Evolutionary conservation across 306 rosid genomes (phyloP).

Genomic region (Ziziphus jujuba): DNA sequence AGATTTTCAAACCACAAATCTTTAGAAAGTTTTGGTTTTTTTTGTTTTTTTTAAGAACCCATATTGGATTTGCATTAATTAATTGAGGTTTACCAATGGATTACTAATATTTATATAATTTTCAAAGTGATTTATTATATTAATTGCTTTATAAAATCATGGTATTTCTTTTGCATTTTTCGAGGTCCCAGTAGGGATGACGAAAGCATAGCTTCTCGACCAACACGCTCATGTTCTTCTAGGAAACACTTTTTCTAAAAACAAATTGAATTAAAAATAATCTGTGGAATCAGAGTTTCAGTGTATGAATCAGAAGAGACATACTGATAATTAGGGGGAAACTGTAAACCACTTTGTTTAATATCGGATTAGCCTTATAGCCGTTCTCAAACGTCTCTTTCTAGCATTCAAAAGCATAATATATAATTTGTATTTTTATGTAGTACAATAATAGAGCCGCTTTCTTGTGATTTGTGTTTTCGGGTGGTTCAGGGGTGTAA

Average conservation of each 20-base stretch:
- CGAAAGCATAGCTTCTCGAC: slow-evolving; percentile 45
- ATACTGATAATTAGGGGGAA: slow-evolving; percentile 30
- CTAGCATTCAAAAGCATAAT: slow-evolving; percentile 25
- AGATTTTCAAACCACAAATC: slow-evolving; percentile 20
- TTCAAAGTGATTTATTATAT: slow-evolving; percentile 3
- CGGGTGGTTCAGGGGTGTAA: not conserved
- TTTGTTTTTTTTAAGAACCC: too few relatives aligned
- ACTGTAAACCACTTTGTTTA: slow-evolving; percentile 23
- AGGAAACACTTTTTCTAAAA: slow-evolving; percentile 28
- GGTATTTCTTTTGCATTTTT: not conserved
- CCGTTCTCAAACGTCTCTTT: slow-evolving; percentile 56
- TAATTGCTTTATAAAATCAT: slow-evolving; percentile 13
- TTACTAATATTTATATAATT: slow-evolving; percentile 4
- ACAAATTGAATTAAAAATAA: not conserved
- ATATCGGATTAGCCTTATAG: slow-evolving; percentile 26
- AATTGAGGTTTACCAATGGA: slow-evolving; percentile 15
- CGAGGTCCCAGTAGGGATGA: slow-evolving; percentile 32
- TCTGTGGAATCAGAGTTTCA: not conserved
- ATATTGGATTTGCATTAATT: slow-evolving; percentile 28
- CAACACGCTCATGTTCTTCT: slow-evolving; percentile 36
- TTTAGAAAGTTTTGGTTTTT: slow-evolving; percentile 6
- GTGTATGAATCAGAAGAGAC: slow-evolving; percentile 37
- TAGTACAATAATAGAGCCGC: not conserved
- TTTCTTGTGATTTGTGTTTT: not conserved
- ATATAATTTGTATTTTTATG: not conserved